Evolutionary conservation across 805 yeast species (phyloP), one percentile per base, ranked within the genome.

Genomic region (Kodamaea sagamina): DNA sequence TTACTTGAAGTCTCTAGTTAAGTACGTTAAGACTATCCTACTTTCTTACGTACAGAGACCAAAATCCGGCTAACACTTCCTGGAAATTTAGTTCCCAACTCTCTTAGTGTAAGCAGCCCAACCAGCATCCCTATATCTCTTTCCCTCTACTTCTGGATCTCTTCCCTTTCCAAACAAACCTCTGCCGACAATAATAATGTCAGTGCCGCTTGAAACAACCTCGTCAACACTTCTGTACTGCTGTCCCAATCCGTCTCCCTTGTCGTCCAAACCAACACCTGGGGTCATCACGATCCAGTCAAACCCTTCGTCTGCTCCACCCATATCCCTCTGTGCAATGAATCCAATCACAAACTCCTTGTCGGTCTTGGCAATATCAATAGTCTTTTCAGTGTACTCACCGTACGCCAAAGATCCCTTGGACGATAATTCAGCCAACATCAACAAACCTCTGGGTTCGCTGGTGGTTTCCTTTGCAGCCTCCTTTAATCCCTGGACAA

Each of bases 231-330:
- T 82, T 63, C 99, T 78, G 66, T 93, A 93, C 67, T 93, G 98
- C 65, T 93, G 99, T 17, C 99, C 99, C 48, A 93, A 75, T 1
- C 84, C 80, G 62, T 93, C 99, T 11, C 98, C 97, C 63, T 85
- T 93, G 60, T 92, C 98, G 60, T 92, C 99, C 41, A 93, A 75
- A 2, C 98, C 98, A 29, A 93, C 99, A 48, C 99, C 99, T 0
- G 99, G 99, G 0, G 99, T 92, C 93, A 93, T 84, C 46, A 90
- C 80, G 31, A 93, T 67, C 97, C 97, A 93, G 67, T 93, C 99
- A 57, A 86, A 90, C 1, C 92, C 93, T 55, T 83, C 93, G 2
- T 77, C 83, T 34, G 77, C 74, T 11, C 89, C 90, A 21, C 89
- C 89, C 87, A 90, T 86, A 46, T 83, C 82, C 58, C 79, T 78